Base-by-base conservation (phyloP, 176 grass and related monocot species). In the Elymus sibiricus region DNA sequence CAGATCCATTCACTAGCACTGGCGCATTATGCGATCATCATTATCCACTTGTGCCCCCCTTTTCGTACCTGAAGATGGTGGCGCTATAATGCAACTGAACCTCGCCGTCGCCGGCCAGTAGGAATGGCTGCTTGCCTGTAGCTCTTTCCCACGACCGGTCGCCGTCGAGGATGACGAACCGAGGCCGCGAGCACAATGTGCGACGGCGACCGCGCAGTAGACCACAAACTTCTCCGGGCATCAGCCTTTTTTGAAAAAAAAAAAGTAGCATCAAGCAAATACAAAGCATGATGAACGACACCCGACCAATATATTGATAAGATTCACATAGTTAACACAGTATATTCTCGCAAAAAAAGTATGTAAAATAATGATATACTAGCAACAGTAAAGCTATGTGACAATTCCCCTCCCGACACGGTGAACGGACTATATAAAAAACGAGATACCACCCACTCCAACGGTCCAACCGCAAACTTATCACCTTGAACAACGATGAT, bases 151-250 rank as follows among this genome's bases (percentile, higher is more conserved):
- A n/a, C 19, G n/a, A 82, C 19, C 5, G 0, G 73, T 66, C 39
- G 6, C 16, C 1, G 9, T 69, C 47, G 16, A 79, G 60, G 60
- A 32, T 64, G 49, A 84, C 16, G 76, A 91, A 78, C 44, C 61
- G 37, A 25, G 60, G 76, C 24, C 66, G 46, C 9, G 10, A 70
- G 76, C 84, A 76, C 81, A 84, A 32, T 80, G 75, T 21, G 66
- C 32, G 81, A 91, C n/a, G 39, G 81, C 9, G 49, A 91, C 69
- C n/a, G 11, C 32, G 31, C 62, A 10, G 10, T 68, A n/a, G 44
- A 14, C 60, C 74, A 53, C 29, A 70, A 76, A 53, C 60, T 37
- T 76, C 47, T 38, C 29, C 65, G 37, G 75, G 40, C 80, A 87
- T 74, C 80, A 87, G 42, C 55, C 29, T 29, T 29, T 29, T 29